phyloP scores from a whole-genome alignment of 2,329 filamentous ascomycete genomes.

The Ustilaginoidea virens region DNA sequence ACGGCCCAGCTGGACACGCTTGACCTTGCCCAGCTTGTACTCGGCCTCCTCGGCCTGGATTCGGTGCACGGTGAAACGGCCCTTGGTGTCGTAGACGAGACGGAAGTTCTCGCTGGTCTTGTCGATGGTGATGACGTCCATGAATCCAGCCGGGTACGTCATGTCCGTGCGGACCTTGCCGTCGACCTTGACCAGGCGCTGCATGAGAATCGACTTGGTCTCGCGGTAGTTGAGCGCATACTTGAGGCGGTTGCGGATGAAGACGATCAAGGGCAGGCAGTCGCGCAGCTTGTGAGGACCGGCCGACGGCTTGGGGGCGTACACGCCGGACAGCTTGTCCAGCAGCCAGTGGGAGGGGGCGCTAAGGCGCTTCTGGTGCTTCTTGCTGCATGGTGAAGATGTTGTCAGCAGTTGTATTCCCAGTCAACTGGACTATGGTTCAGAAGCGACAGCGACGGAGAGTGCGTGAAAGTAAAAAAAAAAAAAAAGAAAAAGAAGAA shows the following conservation, averaged over 20 bases:
- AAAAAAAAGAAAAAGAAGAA: too few species aligned
- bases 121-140: conserved; percentile 98
- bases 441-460: too few species aligned
- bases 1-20: conserved; percentile 97
- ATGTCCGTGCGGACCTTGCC: conserved; percentile 98
- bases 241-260: conserved; percentile 94
- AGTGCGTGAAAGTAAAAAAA: too few species aligned
- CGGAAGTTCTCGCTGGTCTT: conserved; percentile 99
- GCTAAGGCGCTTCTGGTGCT: conserved; percentile 99
- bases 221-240: conserved; percentile 98
- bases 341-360: conserved; percentile 99
- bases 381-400: conserved; percentile 50
- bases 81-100: conserved; percentile 99
- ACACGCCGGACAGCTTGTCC: conserved; percentile 96
- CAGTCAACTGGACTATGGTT: too few species aligned
- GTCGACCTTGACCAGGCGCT: conserved; percentile 99
- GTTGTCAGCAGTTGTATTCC: too few species aligned
- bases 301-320: conserved; percentile 52
- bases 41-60: conserved; percentile 97
- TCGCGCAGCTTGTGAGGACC: conserved; percentile 99
- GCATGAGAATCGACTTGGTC: conserved; percentile 96
- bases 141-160: conserved; percentile 96
- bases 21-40: conserved; percentile 99
- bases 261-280: conserved; percentile 97
- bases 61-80: conserved; percentile 99